Percentiles rank a stretch among this genome's conserved stretches.
phyloP scores from a whole-genome alignment of 2,329 filamentous ascomycete genomes.

The Eutypa lata region DNA sequence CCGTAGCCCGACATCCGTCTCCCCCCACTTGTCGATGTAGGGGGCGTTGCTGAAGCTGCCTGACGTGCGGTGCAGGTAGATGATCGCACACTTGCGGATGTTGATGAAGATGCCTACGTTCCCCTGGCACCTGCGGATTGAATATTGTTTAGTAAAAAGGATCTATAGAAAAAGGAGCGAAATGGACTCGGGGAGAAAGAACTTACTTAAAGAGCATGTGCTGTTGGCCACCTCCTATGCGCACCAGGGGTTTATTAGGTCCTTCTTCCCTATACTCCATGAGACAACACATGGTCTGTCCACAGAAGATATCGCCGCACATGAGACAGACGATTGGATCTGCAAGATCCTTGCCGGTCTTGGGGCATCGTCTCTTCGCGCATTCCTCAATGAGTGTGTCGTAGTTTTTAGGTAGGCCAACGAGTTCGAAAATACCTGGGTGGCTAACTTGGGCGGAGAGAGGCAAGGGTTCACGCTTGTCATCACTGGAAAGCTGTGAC shows the following conservation, averaged over 20 bases:
- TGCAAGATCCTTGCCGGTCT: constrained; percentile 83
- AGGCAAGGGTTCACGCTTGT: constrained; percentile 22
- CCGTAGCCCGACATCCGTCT: constrained; percentile 86
- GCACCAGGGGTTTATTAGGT: constrained; percentile 36
- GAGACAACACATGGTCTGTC: constrained; percentile 88
- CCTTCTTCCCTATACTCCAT: constrained; percentile 50
- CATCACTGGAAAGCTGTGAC: constrained; percentile 14
- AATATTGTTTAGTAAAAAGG: constrained; percentile 17
- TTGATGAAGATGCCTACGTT: constrained; percentile 95
- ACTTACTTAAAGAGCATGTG: constrained; percentile 77
- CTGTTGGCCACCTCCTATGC: constrained; percentile 82
- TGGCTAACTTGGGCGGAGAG: constrained; percentile 61
- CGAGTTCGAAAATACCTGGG: constrained; percentile 88
- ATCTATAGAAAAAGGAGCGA: background rate
- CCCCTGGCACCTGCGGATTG: constrained; percentile 67
- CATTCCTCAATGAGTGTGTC: constrained; percentile 91
- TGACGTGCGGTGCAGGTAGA: constrained; percentile 78
- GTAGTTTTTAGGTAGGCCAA: constrained; percentile 88
- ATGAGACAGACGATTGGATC: constrained; percentile 92
- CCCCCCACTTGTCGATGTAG: constrained; percentile 93
- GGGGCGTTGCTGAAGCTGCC: constrained; percentile 86
- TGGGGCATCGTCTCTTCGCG: constrained; percentile 78
- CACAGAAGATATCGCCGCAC: constrained; percentile 96
- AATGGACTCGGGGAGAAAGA: constrained; percentile 1
- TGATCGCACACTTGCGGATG: constrained; percentile 90